phyloP scores from a whole-genome alignment of 2,329 filamentous ascomycete species.

The Ophiostoma angusticollis region DNA sequence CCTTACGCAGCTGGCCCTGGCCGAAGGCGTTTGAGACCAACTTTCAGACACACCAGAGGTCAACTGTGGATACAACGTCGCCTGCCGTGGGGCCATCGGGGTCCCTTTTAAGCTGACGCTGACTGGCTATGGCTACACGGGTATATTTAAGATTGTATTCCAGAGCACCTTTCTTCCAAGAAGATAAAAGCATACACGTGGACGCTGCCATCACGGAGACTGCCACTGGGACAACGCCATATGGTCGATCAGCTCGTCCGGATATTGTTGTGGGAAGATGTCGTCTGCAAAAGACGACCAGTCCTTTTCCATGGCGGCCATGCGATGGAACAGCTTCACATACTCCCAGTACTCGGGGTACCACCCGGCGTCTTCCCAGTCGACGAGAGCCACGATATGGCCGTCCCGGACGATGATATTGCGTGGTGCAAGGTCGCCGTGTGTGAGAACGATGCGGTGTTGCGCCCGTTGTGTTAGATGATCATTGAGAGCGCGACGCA shows the following conservation, averaged over 20 bases:
- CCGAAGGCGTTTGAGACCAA: too few relatives aligned
- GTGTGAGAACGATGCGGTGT: constrained; percentile 29
- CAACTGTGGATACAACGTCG: too few relatives aligned
- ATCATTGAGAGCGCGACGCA: constrained; percentile 9
- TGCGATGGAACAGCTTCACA: constrained; percentile 20
- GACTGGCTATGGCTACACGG: too few relatives aligned
- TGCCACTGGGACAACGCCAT: constrained; percentile 16
- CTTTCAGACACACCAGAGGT: too few relatives aligned
- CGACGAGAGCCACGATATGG: constrained; percentile 30
- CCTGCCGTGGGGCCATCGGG: too few relatives aligned
- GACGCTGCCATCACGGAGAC: too few relatives aligned
- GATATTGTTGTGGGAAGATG: constrained; percentile 18
- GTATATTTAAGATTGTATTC: too few relatives aligned
- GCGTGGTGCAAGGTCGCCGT: constrained; percentile 26
- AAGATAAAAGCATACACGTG: too few relatives aligned
- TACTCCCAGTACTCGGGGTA: constrained; percentile 31
- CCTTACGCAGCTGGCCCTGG: too few relatives aligned
- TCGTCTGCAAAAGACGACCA: constrained; percentile 16
- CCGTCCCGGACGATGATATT: constrained; percentile 31
- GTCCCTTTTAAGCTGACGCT: too few relatives aligned
- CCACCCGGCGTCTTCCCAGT: constrained; percentile 36
- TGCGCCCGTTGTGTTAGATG: constrained; percentile 14
- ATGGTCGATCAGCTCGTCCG: constrained; percentile 17
- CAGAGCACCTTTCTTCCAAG: too few relatives aligned
- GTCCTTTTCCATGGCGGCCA: constrained; percentile 6